phyloP scores from a whole-genome alignment of 495 filamentous ascomycete genomes.

The Wilcoxina mikolae region DNA sequence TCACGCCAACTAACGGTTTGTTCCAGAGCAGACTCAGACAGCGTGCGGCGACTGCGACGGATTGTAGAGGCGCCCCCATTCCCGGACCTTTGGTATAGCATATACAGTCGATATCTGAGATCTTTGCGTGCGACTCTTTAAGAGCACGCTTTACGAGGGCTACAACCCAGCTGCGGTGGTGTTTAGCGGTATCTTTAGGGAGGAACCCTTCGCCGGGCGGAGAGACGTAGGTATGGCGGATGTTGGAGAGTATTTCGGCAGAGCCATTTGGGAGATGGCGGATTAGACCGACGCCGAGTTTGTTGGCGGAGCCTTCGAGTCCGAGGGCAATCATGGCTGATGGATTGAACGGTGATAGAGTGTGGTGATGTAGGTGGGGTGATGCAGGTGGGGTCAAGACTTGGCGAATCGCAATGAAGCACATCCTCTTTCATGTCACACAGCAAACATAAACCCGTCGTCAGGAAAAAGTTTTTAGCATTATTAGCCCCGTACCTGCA shows the following conservation, averaged over 20 bases:
- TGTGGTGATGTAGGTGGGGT: too few relatives aligned
- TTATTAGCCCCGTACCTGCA: too few relatives aligned
- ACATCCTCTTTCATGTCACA: too few relatives aligned
- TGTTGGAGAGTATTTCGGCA: slow-evolving; percentile 73
- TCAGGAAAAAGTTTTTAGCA: too few relatives aligned
- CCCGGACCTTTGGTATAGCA: slow-evolving; percentile 88
- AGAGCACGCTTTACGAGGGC: slow-evolving; percentile 63
- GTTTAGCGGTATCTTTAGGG: slow-evolving; percentile 84
- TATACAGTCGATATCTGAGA: slow-evolving; percentile 67
- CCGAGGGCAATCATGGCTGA: slow-evolving; percentile 54
- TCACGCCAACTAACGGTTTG: slow-evolving; percentile 79
- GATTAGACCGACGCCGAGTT: slow-evolving; percentile 88
- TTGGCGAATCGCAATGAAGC: neutral
- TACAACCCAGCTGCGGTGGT: slow-evolving; percentile 78
- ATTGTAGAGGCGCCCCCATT: slow-evolving; percentile 91
- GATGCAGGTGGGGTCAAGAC: too few relatives aligned
- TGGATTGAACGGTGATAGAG: too few relatives aligned
- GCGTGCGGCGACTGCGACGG: slow-evolving; percentile 70
- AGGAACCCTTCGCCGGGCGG: slow-evolving; percentile 90
- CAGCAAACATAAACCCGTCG: too few relatives aligned
- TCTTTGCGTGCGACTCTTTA: slow-evolving; percentile 44
- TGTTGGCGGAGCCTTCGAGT: slow-evolving; percentile 95
- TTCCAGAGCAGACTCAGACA: slow-evolving; percentile 71
- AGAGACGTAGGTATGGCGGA: slow-evolving; percentile 83
- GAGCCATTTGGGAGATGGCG: slow-evolving; percentile 50